Evolutionary conservation across 202 grass and related monocot genomes (phyloP).

Genomic region (Bolboschoenoplectus hybrid): DNA sequence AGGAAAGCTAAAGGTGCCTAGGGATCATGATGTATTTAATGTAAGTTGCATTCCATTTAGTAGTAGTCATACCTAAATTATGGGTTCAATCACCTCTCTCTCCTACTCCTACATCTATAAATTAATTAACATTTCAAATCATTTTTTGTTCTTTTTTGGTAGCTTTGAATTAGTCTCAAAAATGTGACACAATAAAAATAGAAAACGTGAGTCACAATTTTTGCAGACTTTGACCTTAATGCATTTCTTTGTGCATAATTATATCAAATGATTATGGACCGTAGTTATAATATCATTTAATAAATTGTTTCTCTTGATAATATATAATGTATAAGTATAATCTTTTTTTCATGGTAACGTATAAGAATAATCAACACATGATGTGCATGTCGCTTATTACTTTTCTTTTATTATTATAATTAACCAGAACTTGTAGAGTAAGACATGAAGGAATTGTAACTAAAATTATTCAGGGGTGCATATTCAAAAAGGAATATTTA

Average conservation of each 20-base stretch:
- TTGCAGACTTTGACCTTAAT: neutral
- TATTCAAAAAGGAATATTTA: conserved; percentile 16
- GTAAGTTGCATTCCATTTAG: neutral
- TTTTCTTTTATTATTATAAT: neutral
- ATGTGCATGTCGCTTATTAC: conserved; percentile 21
- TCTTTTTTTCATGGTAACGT: neutral
- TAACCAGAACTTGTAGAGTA: too few species aligned
- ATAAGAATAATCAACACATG: conserved; percentile 20
- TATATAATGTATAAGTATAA: neutral
- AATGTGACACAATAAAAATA: neutral
- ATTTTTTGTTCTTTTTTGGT: neutral
- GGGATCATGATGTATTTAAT: conserved; percentile 39
- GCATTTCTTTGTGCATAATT: neutral
- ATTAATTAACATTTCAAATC: neutral
- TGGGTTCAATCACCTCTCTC: conserved; percentile 11
- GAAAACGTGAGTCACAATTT: conserved; percentile 9
- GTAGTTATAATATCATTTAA: neutral
- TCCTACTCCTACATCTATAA: neutral
- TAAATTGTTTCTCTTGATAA: neutral
- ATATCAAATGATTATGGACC: neutral
- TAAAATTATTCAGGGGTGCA: neutral
- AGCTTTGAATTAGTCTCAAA: neutral
- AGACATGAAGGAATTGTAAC: neutral
- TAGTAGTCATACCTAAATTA: conserved; percentile 2
- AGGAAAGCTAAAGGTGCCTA: conserved; percentile 40